A percentile compares a stretch with the other conserved stretches of the same genome.
Conservation (phyloP, 2,329 filamentous ascomycete genomes). For the Westerdykella aurantiaca region DNA sequence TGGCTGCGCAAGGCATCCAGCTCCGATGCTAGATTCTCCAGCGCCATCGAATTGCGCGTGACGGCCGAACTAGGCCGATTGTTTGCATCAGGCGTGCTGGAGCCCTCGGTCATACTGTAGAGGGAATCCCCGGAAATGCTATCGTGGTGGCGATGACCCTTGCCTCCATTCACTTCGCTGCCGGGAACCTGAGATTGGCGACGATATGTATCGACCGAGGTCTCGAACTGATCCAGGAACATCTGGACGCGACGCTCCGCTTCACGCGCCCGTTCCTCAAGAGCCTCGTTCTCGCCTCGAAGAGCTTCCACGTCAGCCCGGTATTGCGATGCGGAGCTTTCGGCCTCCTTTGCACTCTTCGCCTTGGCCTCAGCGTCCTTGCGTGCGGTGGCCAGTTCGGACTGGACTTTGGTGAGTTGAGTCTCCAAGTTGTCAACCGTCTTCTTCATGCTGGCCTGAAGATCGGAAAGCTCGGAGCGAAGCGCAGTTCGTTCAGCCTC, state of each 20-base stretch:
- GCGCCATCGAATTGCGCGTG: slow-evolving; percentile 59
- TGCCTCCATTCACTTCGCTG: slow-evolving; percentile 30
- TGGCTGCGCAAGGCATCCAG: slow-evolving; percentile 83
- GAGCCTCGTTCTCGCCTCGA: slow-evolving; percentile 70
- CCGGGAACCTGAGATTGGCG: slow-evolving; percentile 55
- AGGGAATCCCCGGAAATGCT: slow-evolving; percentile 54
- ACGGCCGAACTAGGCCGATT: slow-evolving; percentile 25
- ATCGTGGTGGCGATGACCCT: slow-evolving; percentile 45
- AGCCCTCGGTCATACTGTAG: slow-evolving; percentile 40
- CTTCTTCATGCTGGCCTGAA: slow-evolving; percentile 63
- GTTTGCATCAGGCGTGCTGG: slow-evolving; percentile 26
- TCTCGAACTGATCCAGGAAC: slow-evolving; percentile 89
- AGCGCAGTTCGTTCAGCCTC: slow-evolving; percentile 66
- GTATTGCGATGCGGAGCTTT: slow-evolving; percentile 48
- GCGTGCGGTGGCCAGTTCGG: slow-evolving; percentile 61
- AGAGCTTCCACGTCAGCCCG: slow-evolving; percentile 71
- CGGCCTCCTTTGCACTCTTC: slow-evolving; percentile 47
- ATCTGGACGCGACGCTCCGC: slow-evolving; percentile 91
- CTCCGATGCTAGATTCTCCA: slow-evolving; percentile 88
- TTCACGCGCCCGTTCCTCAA: slow-evolving; percentile 80
- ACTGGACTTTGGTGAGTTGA: slow-evolving; percentile 62
- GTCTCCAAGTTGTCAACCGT: slow-evolving; percentile 64
- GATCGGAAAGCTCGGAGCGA: slow-evolving; percentile 59
- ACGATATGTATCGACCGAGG: slow-evolving; percentile 89
- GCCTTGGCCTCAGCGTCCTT: slow-evolving; percentile 64